Evolutionary conservation across 106 monocot genomes (phyloP), one percentile per base, ranked within the genome.

Genomic region (Allium fistulosum): DNA sequence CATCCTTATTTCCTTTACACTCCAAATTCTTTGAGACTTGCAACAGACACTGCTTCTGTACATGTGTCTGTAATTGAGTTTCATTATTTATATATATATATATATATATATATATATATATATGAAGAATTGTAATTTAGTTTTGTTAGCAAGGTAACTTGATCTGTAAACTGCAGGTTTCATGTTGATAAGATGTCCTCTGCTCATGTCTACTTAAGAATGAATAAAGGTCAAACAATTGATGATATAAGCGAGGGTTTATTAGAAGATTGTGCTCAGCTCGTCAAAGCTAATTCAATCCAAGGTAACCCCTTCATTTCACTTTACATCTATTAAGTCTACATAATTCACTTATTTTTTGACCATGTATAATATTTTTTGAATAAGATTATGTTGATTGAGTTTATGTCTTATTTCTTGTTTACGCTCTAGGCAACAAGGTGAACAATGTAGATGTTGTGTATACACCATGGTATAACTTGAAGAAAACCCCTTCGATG

Each of bases 161-260:
- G 37, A 37, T 37, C 37, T 37, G 37, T 37, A 37, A 28, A 11
- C 50, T 84, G 37, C 72, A 97, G 96, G 96, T 97, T 97, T 80
- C 96, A 97, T 72, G 96, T 97, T 49, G 96, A 97, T 71, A 97
- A 97, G 66, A 90, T 97, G 82, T 97, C 96, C 13, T 97, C 96
- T 62, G 96, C 96, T 53, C 96, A 97, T 80, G 96, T 97, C 57
- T 97, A 97, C 72, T 18, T 97, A 49, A 86, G 96, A 69, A 51
- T 97, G 69, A 74, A 88, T 63, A 97, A 92, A 79, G 92, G 88
- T 47, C 88, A 97, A 76, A 86, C 92, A 26, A 81, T 97, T 79
- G 96, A 97, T 76, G 86, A 84, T 74, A 88, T 97, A 63, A 87
- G 78, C 52, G 96, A 97, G 69, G 92, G 83, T 58, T 77, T 97